A percentile compares a stretch with the other conserved stretches of the same genome.
These are phyloP conservation scores for Globisporangium spinosum DNA, from an alignment of 352 stramenopile genomes.

Conservation along the genomic window DNA sequence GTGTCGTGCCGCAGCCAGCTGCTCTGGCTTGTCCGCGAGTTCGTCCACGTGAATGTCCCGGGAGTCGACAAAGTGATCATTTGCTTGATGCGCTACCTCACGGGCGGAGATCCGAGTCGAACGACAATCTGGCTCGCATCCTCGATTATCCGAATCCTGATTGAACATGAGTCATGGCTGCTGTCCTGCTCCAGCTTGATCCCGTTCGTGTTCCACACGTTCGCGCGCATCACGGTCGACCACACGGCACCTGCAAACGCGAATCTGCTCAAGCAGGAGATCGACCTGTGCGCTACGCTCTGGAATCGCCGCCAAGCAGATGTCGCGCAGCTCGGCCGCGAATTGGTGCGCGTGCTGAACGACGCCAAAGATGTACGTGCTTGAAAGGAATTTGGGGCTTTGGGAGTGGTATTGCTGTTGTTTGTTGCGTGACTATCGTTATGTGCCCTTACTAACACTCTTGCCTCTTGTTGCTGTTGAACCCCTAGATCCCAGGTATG, in stretches of 20 bases:
- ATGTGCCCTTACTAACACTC: slow-evolving; percentile 1
- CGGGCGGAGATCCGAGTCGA: slow-evolving; percentile 57
- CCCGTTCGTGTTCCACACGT: slow-evolving; percentile 80
- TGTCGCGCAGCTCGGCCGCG: slow-evolving; percentile 64
- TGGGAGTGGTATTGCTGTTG: neutral
- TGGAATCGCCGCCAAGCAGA: slow-evolving; percentile 69
- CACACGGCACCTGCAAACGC: slow-evolving; percentile 50
- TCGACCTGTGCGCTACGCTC: slow-evolving; percentile 68
- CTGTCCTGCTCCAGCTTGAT: slow-evolving; percentile 69
- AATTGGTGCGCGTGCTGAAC: slow-evolving; percentile 76
- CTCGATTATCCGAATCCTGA: slow-evolving; percentile 72
- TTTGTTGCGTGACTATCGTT: neutral
- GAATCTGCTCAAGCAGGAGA: slow-evolving; percentile 69
- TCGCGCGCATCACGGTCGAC: slow-evolving; percentile 67
- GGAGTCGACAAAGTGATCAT: slow-evolving; percentile 76
- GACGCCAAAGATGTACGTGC: slow-evolving; percentile 72
- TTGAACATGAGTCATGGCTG: slow-evolving; percentile 77
- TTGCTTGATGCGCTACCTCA: slow-evolving; percentile 69
- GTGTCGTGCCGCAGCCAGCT: slow-evolving; percentile 71
- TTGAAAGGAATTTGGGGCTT: neutral
- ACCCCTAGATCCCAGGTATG: slow-evolving; percentile 66
- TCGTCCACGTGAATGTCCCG: slow-evolving; percentile 69
- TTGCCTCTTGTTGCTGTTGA: neutral
- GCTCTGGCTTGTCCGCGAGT: slow-evolving; percentile 73
- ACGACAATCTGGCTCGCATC: slow-evolving; percentile 77